phyloP scores from a whole-genome alignment of 225 moss, liverwort and hornwort species.

The Sphagnum contortum region DNA sequence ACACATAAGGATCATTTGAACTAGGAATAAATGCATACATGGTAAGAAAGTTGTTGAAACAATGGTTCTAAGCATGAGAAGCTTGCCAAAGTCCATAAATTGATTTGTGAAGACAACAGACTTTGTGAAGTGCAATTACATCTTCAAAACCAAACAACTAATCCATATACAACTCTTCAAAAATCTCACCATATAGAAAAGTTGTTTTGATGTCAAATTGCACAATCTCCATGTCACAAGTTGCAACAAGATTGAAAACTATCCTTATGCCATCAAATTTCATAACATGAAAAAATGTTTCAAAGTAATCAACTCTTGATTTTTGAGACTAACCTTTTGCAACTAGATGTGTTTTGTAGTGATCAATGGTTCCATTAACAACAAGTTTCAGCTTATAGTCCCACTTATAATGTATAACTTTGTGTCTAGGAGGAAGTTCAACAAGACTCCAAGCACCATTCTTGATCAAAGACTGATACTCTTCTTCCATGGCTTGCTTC shows the following conservation, averaged over 20 bases:
- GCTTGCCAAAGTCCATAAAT: background rate
- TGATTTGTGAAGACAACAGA: background rate
- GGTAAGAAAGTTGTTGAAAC: background rate
- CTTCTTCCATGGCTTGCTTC: background rate
- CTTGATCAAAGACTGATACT: background rate
- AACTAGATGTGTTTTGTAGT: background rate
- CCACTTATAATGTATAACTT: background rate
- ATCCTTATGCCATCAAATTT: background rate
- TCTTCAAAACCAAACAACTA: background rate
- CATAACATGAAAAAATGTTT: constrained; percentile 1
- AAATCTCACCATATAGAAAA: background rate
- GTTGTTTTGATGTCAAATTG: background rate
- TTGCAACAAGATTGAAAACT: constrained; percentile 1
- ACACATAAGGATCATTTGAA: background rate
- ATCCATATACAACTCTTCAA: background rate
- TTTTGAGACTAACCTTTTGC: background rate
- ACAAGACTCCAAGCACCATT: background rate
- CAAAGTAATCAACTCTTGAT: background rate
- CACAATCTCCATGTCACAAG: background rate
- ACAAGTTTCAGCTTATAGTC: background rate
- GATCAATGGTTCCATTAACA: background rate
- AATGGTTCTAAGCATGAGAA: background rate
- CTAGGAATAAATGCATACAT: background rate
- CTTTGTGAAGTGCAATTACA: background rate
- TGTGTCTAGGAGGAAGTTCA: background rate